These are phyloP conservation scores for Malassezia slooffiae DNA, from an alignment of 1,284 basidiomycete species.

Conservation along the genomic window DNA sequence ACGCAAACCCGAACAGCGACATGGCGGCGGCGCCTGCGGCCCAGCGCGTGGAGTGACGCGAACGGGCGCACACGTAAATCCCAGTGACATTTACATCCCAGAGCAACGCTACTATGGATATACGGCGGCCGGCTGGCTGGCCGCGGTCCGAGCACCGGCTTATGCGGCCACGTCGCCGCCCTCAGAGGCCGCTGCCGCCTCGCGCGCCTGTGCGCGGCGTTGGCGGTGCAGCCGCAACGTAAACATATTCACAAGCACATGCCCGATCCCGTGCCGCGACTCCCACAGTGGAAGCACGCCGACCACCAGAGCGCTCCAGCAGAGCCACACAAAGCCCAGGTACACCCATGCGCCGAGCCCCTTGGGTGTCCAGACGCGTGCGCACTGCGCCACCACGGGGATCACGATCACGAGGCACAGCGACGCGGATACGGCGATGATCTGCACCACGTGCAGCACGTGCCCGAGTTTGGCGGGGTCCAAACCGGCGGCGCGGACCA, in stretches of 20 bases:
- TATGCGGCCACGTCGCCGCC: too few species aligned
- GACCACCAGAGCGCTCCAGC: constrained; percentile 56
- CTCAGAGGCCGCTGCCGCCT: too few species aligned
- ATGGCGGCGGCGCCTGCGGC: constrained; percentile 47
- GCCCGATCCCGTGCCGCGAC: too few species aligned
- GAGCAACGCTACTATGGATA: too few species aligned
- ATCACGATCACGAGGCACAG: constrained; percentile 31
- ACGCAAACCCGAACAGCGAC: constrained; percentile 78
- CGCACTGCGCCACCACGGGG: constrained; percentile 27
- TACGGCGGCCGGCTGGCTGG: too few species aligned
- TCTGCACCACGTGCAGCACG: constrained; percentile 17
- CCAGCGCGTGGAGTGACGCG: neutral
- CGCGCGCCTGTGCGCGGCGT: too few species aligned
- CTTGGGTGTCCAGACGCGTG: constrained; percentile 24
- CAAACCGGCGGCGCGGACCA: constrained; percentile 20
- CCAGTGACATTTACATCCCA: too few species aligned
- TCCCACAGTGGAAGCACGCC: constrained; percentile 77
- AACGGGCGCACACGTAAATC: neutral
- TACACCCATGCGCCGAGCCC: constrained; percentile 39
- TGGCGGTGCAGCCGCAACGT: too few species aligned
- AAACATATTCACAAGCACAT: too few species aligned
- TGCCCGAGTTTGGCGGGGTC: constrained; percentile 24
- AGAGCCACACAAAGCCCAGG: constrained; percentile 67
- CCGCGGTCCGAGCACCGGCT: too few species aligned
- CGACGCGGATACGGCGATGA: constrained; percentile 22